Percentiles rank a stretch among this genome's conserved stretches.
Evolutionary conservation across 1,284 basidiomycete genomes (phyloP).

Genomic region (Trichosporon asahii): DNA sequence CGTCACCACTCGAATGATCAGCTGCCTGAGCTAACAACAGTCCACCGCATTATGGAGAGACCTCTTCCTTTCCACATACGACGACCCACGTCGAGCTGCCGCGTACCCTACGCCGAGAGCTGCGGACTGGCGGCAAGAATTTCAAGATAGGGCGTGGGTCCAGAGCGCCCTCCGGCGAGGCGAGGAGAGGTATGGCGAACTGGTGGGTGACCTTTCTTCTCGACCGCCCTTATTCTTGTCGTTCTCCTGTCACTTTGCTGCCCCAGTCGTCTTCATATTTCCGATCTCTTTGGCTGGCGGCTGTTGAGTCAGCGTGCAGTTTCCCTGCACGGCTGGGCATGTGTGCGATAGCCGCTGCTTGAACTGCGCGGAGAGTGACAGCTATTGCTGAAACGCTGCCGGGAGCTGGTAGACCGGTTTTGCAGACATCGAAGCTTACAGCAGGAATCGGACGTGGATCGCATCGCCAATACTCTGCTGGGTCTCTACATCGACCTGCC

Average conservation of each 20-base stretch:
- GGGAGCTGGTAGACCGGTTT: too few species aligned
- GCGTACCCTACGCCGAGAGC: not conserved
- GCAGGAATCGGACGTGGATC: not conserved
- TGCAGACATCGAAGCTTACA: too few species aligned
- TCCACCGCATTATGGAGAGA: not conserved
- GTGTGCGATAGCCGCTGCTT: too few species aligned
- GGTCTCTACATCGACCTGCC: not conserved
- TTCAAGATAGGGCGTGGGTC: not conserved
- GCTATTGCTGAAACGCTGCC: too few species aligned
- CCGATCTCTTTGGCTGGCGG: too few species aligned
- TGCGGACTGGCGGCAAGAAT: not conserved
- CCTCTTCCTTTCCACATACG: not conserved
- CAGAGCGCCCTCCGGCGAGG: not conserved
- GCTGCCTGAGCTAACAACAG: not conserved
- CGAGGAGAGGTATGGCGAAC: not conserved
- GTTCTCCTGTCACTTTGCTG: not conserved
- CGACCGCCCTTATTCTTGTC: not conserved
- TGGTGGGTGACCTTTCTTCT: not conserved
- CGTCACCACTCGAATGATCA: too few species aligned
- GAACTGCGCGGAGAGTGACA: too few species aligned
- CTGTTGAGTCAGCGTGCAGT: too few species aligned
- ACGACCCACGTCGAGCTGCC: not conserved
- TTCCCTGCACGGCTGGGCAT: too few species aligned
- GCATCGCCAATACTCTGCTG: not conserved
- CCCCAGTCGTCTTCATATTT: not conserved